Evolutionary conservation across 1,139 yeast genomes (phyloP), one percentile per base, ranked within the genome.

Genomic region (Suhomyces taliae): DNA sequence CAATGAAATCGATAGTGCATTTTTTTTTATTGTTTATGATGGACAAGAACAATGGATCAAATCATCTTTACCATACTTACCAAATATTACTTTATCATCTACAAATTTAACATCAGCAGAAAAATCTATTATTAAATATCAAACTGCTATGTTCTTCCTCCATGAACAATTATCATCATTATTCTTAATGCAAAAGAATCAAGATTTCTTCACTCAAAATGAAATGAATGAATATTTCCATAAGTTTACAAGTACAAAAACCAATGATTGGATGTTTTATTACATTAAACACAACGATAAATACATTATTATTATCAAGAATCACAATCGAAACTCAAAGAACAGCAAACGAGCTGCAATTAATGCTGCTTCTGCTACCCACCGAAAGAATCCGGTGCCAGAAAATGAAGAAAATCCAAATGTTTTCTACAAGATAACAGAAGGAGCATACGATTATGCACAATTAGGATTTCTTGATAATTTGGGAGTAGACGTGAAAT

Each of bases 261-360:
- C 55, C 32, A 72, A 68, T 46, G 78, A 74, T 55, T 75, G 79
- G 79, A 70, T 74, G 71, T 66, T 75, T 52, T 75, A 75, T 57
- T 70, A 67, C 49, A 58, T 74, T 41, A 62, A 61, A 37, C 60
- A 66, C 49, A 61, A 64, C 11, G 61, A 57, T 7, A 69, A 67
- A 48, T 65, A 58, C 48, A 67, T 74, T 34, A 60, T 73, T 12
- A 63, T 74, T 34, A 69, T 75, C 10, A 71, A 71, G 50, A 72
- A 71, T 50, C 64, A 62, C 44, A 71, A 66, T 46, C 65, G 64
- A 43, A 61, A 56, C 39, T 45, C 50, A 33, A 58, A 55, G 41
- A 46, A 50, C 19, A 36, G 56, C 53, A 34, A 43, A 40, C 26
- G 37, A 34, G 14, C 41, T 15, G 12, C 44, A 14, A 27, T 36